Percentiles rank a stretch among this genome's conserved stretches.
phyloP scores from a whole-genome alignment of 208 protist genomes.

The Lotmaria passim region DNA sequence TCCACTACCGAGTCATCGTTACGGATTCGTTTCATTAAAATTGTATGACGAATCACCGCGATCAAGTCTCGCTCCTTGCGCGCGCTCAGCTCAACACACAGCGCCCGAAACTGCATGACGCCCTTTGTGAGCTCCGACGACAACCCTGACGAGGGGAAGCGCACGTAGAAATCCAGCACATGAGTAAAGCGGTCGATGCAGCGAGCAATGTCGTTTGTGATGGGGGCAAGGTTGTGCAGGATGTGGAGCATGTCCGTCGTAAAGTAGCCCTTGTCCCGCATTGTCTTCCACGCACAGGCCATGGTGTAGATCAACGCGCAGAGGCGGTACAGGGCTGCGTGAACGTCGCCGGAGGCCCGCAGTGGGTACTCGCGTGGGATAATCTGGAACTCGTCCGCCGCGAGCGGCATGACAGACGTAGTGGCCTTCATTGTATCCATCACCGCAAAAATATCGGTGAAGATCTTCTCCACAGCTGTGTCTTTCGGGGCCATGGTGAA shows the following conservation, averaged over 20 bases:
- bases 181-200: slow-evolving; percentile 64
- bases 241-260: slow-evolving; percentile 67
- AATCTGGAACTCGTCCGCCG: slow-evolving; percentile 67
- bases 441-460: slow-evolving; percentile 46
- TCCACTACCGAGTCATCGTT: neutral
- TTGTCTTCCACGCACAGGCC: slow-evolving; percentile 76
- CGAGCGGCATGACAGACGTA: slow-evolving; percentile 63
- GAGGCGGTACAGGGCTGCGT: slow-evolving; percentile 70
- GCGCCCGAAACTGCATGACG: slow-evolving; percentile 61
- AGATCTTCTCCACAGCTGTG: slow-evolving; percentile 44
- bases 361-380: slow-evolving; percentile 63
- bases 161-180: slow-evolving; percentile 61
- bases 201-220: slow-evolving; percentile 53
- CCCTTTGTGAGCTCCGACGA: slow-evolving; percentile 65
- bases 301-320: slow-evolving; percentile 76
- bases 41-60: slow-evolving; percentile 51
- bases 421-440: slow-evolving; percentile 55
- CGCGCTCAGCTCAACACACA: slow-evolving; percentile 57
- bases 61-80: slow-evolving; percentile 65
- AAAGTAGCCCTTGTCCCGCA: slow-evolving; percentile 83
- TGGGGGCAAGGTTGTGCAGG: slow-evolving; percentile 64
- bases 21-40: slow-evolving; percentile 43
- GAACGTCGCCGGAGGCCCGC: slow-evolving; percentile 60
- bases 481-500: slow-evolving; percentile 66
- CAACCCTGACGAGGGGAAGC: slow-evolving; percentile 46